Conservation (phyloP, 1,284 basidiomycete genomes). For the Ustilago xerochloae region DNA sequence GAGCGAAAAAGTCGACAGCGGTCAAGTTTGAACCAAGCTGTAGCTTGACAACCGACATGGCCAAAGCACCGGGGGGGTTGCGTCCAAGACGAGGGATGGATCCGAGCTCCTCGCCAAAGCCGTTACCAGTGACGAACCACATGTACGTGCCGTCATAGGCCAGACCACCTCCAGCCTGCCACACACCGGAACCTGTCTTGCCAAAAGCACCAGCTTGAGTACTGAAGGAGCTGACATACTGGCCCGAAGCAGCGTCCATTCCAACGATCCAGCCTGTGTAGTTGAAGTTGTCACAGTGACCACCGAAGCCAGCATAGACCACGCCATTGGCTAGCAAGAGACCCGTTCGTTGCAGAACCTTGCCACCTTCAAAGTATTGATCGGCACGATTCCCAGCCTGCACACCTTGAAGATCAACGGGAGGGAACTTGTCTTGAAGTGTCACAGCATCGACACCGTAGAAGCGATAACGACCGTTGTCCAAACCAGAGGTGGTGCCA, state of each 20-base stretch:
- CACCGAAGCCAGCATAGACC: conserved; percentile 31
- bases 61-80: conserved; percentile 13
- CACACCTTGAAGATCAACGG: conserved; percentile 13
- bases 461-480: conserved; percentile 23
- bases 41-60: conserved; percentile 26
- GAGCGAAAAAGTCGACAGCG: conserved; percentile 20
- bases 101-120: conserved; percentile 17
- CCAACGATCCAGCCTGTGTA: conserved; percentile 35
- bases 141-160: conserved; percentile 17
- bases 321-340: conserved; percentile 18
- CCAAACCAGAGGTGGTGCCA: conserved; percentile 2
- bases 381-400: conserved; percentile 12
- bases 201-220: neutral
- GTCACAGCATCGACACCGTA: conserved; percentile 26
- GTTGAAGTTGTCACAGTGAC: conserved; percentile 37
- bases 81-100: conserved; percentile 10
- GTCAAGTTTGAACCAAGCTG: conserved; percentile 1
- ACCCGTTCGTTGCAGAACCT: conserved; percentile 18
- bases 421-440: conserved; percentile 8
- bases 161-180: neutral
- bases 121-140: conserved; percentile 24
- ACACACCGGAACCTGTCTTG: neutral
- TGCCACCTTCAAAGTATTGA: conserved; percentile 29
- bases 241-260: conserved; percentile 19
- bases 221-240: neutral